Base-by-base conservation (phyloP, 2,329 filamentous ascomycete genomes). In the Aspergillus caelatus region DNA sequence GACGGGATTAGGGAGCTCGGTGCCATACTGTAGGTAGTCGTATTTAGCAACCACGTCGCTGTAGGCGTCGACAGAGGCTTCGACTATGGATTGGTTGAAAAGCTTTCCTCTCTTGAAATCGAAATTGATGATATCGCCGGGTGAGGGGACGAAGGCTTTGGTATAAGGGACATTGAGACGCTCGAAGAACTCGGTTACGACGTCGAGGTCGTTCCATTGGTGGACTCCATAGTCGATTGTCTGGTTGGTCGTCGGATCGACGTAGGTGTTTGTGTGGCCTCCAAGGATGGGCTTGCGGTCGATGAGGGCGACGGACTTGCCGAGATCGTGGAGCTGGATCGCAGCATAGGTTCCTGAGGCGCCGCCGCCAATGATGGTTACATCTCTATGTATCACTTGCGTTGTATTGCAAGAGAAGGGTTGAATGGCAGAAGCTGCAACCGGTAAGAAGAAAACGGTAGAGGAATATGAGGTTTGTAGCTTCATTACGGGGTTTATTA, bases 241-340 rank as follows among this genome's bases (percentile, higher is more conserved):
- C 34, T 21, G 23, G 55, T 32, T 46, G 3, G 55, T 57, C 14
- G 39, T 21, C 12, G 39, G 39, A 16, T 57, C 55, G n/a, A 16
- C 41, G 16, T 57, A 57, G 11, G 43, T 23, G 19, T 30, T 46
- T 8, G 55, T 57, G 26, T 57, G 55, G 1, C 55, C 55, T 46
- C 55, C 55, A 4, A 57, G 21, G 16, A 45, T 43, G 12, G 55
- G 9, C 23, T 57, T 30, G 16, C 30, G 21, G n/a, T 57, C 41
- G 9, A 57, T 26, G 21, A 57, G 16, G 45, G 32, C 16, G 21
- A 57, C 26, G 9, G 19, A 30, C n/a, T 57, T 41, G 12, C 41
- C 55, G n/a, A 30, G 6, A 30, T 57, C 55, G 39, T n/a, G 55
- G 2, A 61, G 56, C 32, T 34, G 64, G 48, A 70, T 58, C 58